Conservation (phyloP, 139 green algal species). For the Tetraselmis striata region DNA sequence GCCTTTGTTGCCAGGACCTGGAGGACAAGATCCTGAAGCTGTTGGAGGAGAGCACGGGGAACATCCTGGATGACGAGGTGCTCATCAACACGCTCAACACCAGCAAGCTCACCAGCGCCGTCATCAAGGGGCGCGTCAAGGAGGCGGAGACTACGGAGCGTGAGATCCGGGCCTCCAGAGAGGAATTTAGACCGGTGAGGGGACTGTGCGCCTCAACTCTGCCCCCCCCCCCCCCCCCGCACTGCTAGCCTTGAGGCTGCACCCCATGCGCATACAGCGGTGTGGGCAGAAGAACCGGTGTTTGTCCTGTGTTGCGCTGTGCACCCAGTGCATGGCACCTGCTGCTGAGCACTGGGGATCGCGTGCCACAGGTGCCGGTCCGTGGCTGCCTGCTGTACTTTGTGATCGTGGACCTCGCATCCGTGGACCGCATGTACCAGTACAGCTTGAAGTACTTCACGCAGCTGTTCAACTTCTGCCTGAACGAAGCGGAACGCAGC, state of each 20-base stretch:
- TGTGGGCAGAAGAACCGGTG: too few relatives aligned
- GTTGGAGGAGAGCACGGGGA: slow-evolving; percentile 74
- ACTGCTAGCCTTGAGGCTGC: too few relatives aligned
- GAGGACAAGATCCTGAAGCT: slow-evolving; percentile 81
- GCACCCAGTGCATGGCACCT: too few relatives aligned
- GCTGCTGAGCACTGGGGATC: too few relatives aligned
- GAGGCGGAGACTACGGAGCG: slow-evolving; percentile 75
- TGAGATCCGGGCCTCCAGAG: slow-evolving; percentile 64
- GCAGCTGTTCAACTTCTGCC: slow-evolving; percentile 71
- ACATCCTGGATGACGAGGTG: slow-evolving; percentile 85
- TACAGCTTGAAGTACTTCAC: slow-evolving; percentile 73
- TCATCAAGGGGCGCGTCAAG: slow-evolving; percentile 62
- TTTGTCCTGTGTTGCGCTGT: too few relatives aligned
- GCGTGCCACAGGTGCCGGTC: slow-evolving; percentile 19
- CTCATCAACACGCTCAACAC: slow-evolving; percentile 86
- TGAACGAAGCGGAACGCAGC: slow-evolving; percentile 46
- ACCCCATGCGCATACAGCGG: too few relatives aligned
- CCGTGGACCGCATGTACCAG: slow-evolving; percentile 80
- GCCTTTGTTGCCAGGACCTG: neutral
- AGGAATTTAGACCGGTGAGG: slow-evolving; percentile 56
- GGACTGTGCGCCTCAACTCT: too few relatives aligned
- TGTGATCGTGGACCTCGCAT: slow-evolving; percentile 61
- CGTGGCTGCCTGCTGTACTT: slow-evolving; percentile 72
- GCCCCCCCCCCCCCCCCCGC: too few relatives aligned
- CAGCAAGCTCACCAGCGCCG: slow-evolving; percentile 66